A percentile compares a stretch with the other conserved stretches of the same genome.
phyloP scores from a whole-genome alignment of 2,329 filamentous ascomycete species.

The Bipolaris oryzae region DNA sequence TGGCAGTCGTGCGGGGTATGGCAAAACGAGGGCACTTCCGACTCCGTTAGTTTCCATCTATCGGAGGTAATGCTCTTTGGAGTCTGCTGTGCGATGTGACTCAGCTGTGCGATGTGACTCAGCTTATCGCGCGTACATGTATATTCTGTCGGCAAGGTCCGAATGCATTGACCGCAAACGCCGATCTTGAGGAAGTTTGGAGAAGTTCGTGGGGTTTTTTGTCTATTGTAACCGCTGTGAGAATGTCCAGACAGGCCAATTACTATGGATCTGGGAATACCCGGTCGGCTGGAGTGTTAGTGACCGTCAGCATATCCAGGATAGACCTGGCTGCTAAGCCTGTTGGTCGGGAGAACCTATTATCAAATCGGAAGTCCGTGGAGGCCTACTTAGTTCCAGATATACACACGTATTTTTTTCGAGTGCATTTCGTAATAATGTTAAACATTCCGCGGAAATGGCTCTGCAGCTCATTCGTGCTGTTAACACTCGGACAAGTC shows the following conservation, averaged over 20 bases:
- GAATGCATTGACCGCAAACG: background rate
- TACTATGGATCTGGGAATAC: background rate
- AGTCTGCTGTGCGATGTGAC: constrained; percentile 20
- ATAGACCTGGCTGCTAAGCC: background rate
- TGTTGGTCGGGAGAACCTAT: background rate
- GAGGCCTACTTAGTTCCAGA: background rate
- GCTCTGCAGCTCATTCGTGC: too few relatives aligned
- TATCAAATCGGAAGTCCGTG: background rate
- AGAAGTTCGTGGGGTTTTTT: background rate
- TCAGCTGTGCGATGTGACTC: constrained; percentile 14
- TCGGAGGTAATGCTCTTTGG: constrained; percentile 19
- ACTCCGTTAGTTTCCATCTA: constrained; percentile 4
- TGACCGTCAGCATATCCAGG: background rate
- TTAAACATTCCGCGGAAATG: too few relatives aligned
- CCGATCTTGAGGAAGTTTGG: background rate
- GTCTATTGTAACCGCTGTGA: background rate
- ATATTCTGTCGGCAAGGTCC: background rate
- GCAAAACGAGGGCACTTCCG: background rate
- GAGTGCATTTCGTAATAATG: too few relatives aligned
- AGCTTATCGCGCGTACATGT: constrained; percentile 4
- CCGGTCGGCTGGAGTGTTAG: background rate
- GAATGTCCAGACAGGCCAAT: background rate
- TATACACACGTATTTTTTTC: background rate
- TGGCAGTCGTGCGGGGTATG: background rate
- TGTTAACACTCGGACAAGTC: too few relatives aligned